A percentile compares a stretch with the other conserved stretches of the same genome.
Conservation (phyloP, 345 rosid genomes). For the Camelina hispida region DNA sequence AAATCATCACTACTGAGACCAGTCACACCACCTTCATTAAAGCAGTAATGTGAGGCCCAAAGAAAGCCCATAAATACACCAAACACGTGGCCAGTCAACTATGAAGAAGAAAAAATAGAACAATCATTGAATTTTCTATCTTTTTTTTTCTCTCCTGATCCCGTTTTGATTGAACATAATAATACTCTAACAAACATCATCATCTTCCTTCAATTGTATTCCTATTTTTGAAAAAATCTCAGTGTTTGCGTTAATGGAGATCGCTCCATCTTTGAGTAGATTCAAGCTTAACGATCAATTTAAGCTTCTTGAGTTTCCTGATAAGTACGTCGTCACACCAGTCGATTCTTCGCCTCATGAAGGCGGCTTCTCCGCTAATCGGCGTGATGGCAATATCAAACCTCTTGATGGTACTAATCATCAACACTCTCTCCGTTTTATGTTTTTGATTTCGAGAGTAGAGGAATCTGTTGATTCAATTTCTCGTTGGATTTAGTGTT, state of each 20-base stretch:
- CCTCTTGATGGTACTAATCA: constrained; percentile 53
- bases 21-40: neutral
- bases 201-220: neutral
- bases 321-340: constrained; percentile 73
- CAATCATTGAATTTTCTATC: neutral
- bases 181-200: neutral
- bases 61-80: constrained; percentile 16
- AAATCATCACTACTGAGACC: too few species aligned
- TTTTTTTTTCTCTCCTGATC: neutral
- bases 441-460: neutral
- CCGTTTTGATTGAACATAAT: neutral
- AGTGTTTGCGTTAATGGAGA: constrained; percentile 49
- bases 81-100: constrained; percentile 34
- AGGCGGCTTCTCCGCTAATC: constrained; percentile 84
- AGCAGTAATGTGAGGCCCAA: constrained; percentile 6
- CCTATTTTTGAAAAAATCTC: constrained; percentile 1
- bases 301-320: constrained; percentile 75
- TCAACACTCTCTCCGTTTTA: neutral
- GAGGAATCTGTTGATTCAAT: constrained; percentile 14
- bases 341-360: constrained; percentile 58
- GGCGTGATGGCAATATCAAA: constrained; percentile 70
- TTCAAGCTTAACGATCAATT: constrained; percentile 76
- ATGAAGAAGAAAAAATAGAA: constrained; percentile 6
- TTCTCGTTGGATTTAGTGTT: neutral
- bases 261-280: constrained; percentile 46